Evolutionary conservation across 208 protist genomes (phyloP).

Genomic region (Leishmania arabica): DNA sequence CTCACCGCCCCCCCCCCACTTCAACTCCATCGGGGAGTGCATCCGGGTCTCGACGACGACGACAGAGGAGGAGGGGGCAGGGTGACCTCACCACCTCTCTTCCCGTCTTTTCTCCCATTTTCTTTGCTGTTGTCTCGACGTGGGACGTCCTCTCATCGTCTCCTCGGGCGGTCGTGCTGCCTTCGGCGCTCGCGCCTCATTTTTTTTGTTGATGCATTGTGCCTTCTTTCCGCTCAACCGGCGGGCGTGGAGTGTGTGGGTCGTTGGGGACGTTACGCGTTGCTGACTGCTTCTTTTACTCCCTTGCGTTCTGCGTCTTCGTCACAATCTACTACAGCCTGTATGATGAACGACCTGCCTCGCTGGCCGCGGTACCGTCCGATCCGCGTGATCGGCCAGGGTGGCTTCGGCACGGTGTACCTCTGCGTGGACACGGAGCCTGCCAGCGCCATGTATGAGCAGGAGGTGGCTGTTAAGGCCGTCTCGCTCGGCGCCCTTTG

Average conservation of each 20-base stretch:
- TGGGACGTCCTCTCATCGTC: neutral
- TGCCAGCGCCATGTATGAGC: conserved; percentile 7
- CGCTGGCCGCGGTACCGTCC: conserved; percentile 60
- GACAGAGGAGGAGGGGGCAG: neutral
- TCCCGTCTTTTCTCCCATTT: neutral
- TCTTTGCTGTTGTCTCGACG: neutral
- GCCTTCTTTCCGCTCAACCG: no score
- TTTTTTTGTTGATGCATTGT: neutral
- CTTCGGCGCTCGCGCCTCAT: neutral
- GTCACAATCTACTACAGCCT: neutral
- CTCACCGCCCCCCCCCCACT: neutral
- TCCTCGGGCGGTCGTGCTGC: neutral
- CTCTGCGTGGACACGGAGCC: conserved; percentile 59
- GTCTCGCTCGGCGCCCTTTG: conserved; percentile 51
- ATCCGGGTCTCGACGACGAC: neutral
- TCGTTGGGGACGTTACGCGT: neutral
- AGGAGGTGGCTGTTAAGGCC: conserved; percentile 78
- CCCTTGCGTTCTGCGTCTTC: conserved; percentile 15
- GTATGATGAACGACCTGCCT: conserved; percentile 22
- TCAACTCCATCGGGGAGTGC: neutral
- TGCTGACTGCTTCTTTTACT: conserved; percentile 5
- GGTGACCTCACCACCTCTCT: neutral
- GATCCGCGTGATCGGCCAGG: conserved; percentile 55
- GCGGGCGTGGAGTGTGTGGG: neutral
- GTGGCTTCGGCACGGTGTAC: conserved; percentile 80